Evolutionary conservation across 345 rosid species (phyloP).

Genomic region (Erucastrum elatum): DNA sequence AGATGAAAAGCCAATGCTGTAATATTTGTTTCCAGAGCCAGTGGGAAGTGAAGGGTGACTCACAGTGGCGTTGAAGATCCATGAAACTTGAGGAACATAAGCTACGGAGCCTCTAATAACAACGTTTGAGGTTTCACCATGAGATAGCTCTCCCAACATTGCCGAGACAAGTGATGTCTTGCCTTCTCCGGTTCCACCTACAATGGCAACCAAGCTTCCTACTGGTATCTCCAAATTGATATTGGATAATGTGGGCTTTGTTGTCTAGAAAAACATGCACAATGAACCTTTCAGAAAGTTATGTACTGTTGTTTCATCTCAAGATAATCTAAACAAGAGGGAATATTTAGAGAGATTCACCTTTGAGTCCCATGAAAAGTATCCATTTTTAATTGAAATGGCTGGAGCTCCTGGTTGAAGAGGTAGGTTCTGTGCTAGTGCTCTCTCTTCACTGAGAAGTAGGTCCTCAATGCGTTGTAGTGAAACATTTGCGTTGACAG

Average conservation of each 20-base stretch:
- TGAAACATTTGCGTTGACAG: constrained; percentile 87
- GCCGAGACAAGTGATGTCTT: constrained; percentile 94
- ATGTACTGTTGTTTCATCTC: constrained; percentile 7
- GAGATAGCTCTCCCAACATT: constrained; percentile 89
- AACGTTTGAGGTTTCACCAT: constrained; percentile 51
- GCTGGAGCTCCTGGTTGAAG: constrained; percentile 72
- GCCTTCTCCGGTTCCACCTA: constrained; percentile 98
- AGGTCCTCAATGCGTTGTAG: constrained; percentile 87
- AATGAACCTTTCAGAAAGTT: background rate
- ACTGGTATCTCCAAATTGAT: constrained; percentile 72
- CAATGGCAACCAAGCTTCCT: constrained; percentile 85
- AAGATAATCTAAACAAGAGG: background rate
- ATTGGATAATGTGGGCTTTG: constrained; percentile 61
- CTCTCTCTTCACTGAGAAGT: constrained; percentile 80
- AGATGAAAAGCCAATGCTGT: background rate
- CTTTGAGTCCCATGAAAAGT: constrained; percentile 91
- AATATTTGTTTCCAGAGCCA: background rate
- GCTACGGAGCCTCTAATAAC: constrained; percentile 84
- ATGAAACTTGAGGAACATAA: constrained; percentile 95
- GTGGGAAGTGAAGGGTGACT: constrained; percentile 31
- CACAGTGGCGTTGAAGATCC: constrained; percentile 98
- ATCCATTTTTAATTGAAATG: constrained; percentile 77
- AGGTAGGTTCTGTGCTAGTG: constrained; percentile 72
- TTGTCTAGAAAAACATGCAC: constrained; percentile 48
- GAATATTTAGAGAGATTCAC: constrained; percentile 35